Evolutionary conservation across 306 rosid genomes (phyloP).

Genomic region (Dicorynia guianensis): DNA sequence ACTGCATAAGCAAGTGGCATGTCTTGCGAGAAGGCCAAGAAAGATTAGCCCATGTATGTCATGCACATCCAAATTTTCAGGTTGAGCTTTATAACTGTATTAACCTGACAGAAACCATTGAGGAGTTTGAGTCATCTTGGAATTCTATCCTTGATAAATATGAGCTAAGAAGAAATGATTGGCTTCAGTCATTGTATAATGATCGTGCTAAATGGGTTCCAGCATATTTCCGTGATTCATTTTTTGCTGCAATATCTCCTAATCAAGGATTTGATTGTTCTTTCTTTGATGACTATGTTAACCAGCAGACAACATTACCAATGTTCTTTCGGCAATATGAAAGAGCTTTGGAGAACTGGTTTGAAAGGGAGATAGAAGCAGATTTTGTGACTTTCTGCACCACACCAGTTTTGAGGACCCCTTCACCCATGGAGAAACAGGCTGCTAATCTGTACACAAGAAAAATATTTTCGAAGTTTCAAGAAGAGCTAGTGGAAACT

Average conservation of each 20-base stretch:
- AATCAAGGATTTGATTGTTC: slow-evolving; percentile 74
- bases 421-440: slow-evolving; percentile 97
- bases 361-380: slow-evolving; percentile 87
- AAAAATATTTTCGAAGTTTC: slow-evolving; percentile 80
- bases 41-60: slow-evolving; percentile 81
- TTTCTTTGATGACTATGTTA: slow-evolving; percentile 87
- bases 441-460: slow-evolving; percentile 88
- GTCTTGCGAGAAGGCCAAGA: slow-evolving; percentile 96
- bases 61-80: slow-evolving; percentile 76
- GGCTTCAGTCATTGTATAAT: slow-evolving; percentile 77
- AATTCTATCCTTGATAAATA: slow-evolving; percentile 78
- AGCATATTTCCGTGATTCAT: slow-evolving; percentile 84
- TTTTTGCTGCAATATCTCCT: slow-evolving; percentile 82
- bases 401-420: slow-evolving; percentile 77
- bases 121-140: slow-evolving; percentile 94
- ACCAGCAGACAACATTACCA: slow-evolving; percentile 84
- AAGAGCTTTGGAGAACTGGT: slow-evolving; percentile 78
- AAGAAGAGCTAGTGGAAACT: slow-evolving; percentile 94
- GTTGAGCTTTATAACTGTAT: slow-evolving; percentile 88
- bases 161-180: slow-evolving; percentile 80
- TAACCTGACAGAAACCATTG: slow-evolving; percentile 90
- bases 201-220: slow-evolving; percentile 93
- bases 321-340: slow-evolving; percentile 93
- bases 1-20: slow-evolving; percentile 85
- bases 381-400: slow-evolving; percentile 87